A percentile compares a stretch with the other conserved stretches of the same genome.
These are phyloP conservation scores for Morella rubra DNA, from an alignment of 306 rosid species.

Conservation along the genomic window DNA sequence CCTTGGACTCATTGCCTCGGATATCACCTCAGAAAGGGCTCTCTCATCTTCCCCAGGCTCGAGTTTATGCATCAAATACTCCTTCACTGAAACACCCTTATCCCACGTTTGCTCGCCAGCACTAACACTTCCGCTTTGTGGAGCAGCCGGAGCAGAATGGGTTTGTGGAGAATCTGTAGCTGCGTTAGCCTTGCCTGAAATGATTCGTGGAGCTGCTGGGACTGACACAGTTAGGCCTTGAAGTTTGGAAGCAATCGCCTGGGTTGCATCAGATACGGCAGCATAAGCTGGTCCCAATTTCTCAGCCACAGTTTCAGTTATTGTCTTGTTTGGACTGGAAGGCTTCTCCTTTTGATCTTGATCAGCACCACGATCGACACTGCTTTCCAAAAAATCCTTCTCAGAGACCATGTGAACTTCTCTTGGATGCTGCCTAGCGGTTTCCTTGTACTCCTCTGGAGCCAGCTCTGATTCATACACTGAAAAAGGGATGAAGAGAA, in stretches of 20 bases:
- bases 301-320: conserved; percentile 31
- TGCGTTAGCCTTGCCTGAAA: conserved; percentile 11
- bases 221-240: conserved; percentile 40
- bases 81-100: too few species aligned
- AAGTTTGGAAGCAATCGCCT: conserved; percentile 50
- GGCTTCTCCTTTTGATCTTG: background rate
- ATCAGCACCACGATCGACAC: conserved; percentile 26
- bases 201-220: background rate
- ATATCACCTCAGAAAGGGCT: too few species aligned
- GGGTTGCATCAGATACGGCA: conserved; percentile 43
- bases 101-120: too few species aligned
- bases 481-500: conserved; percentile 29
- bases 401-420: conserved; percentile 42
- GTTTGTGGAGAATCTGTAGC: conserved; percentile 18
- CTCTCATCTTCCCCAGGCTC: too few species aligned
- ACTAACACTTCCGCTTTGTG: conserved; percentile 22
- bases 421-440: conserved; percentile 49
- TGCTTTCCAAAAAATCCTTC: conserved; percentile 42
- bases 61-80: too few species aligned
- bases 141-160: conserved; percentile 27
- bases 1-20: too few species aligned
- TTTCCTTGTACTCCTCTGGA: conserved; percentile 44
- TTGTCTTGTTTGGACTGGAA: conserved; percentile 23
- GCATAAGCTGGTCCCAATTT: conserved; percentile 42
- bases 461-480: conserved; percentile 76